A percentile compares a stretch with the other conserved stretches of the same genome.
phyloP scores from a whole-genome alignment of 2,329 filamentous ascomycete species.

The Onygena corvina region DNA sequence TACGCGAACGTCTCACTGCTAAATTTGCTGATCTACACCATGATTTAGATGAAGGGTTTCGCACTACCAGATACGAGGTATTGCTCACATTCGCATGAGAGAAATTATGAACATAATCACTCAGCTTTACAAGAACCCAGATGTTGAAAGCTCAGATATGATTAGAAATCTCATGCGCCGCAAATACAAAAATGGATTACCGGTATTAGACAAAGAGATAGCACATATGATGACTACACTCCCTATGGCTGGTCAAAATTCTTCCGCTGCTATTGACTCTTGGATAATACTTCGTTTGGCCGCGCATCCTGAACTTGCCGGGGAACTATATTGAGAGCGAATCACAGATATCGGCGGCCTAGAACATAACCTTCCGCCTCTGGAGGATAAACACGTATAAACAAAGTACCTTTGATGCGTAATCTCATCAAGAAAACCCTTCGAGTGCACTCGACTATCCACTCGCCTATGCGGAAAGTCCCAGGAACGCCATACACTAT shows the following conservation, averaged over 20 bases:
- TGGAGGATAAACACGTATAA: conserved; percentile 50
- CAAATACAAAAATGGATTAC: conserved; percentile 59
- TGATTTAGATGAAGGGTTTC: conserved; percentile 70
- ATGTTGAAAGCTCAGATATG: conserved; percentile 47
- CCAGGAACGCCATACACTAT: conserved; percentile 52
- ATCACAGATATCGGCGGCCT: conserved; percentile 34
- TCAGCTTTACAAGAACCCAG: conserved; percentile 41
- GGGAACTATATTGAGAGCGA: conserved; percentile 60
- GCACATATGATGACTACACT: conserved; percentile 80
- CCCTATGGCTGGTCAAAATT: conserved; percentile 75
- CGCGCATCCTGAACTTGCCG: conserved; percentile 54
- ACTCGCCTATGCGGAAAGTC: conserved; percentile 61
- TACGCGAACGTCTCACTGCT: conserved; percentile 58
- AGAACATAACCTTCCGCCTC: conserved; percentile 34
- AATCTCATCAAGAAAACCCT: conserved; percentile 62
- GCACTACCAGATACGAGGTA: conserved; percentile 60
- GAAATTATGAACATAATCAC: conserved; percentile 56
- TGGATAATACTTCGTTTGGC: conserved; percentile 69
- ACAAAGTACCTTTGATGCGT: conserved; percentile 48
- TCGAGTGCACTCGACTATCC: conserved; percentile 58
- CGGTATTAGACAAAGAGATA: conserved; percentile 61
- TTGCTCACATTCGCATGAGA: conserved; percentile 58
- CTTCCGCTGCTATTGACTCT: conserved; percentile 61
- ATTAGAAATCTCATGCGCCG: conserved; percentile 69
- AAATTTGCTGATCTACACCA: conserved; percentile 66